Conservation (phyloP, 1,139 yeast species). For the Scheffersomyces segobiensis region DNA sequence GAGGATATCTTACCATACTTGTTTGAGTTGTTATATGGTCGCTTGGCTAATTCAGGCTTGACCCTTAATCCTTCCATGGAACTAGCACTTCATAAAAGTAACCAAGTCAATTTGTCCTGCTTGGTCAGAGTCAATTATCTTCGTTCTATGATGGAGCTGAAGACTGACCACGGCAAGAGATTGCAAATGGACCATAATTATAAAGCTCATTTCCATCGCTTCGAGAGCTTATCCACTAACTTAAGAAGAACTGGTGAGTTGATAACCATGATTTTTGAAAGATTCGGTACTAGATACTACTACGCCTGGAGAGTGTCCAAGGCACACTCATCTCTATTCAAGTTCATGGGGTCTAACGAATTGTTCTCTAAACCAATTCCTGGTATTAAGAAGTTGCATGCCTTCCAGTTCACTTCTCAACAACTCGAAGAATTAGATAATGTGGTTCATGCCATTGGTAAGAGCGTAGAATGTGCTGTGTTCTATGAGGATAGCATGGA, state of each 20-base stretch:
- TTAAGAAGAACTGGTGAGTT: slow-evolving; percentile 6
- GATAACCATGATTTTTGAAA: slow-evolving; percentile 13
- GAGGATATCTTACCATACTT: slow-evolving; percentile 24
- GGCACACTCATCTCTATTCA: slow-evolving; percentile 24
- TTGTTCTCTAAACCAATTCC: slow-evolving; percentile 10
- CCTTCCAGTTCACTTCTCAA: slow-evolving; percentile 13
- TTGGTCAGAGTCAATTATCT: slow-evolving; percentile 23
- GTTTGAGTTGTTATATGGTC: slow-evolving; percentile 22
- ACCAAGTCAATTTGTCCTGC: slow-evolving; percentile 24
- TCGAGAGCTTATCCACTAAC: slow-evolving; percentile 4
- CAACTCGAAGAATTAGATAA: slow-evolving; percentile 14
- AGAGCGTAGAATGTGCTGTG: slow-evolving; percentile 8
- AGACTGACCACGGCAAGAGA: slow-evolving; percentile 12
- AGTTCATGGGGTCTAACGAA: slow-evolving; percentile 8
- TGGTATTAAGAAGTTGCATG: slow-evolving; percentile 10
- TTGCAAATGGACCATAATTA: slow-evolving; percentile 13
- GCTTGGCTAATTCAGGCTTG: slow-evolving; percentile 23
- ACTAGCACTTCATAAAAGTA: slow-evolving; percentile 25
- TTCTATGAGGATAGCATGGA: slow-evolving; percentile 7
- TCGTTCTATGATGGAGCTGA: slow-evolving; percentile 14
- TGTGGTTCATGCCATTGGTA: slow-evolving; percentile 7
- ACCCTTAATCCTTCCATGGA: slow-evolving; percentile 26
- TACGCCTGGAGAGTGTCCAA: slow-evolving; percentile 58
- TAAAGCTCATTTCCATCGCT: slow-evolving; percentile 9
- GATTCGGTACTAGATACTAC: slow-evolving; percentile 39